Conservation (phyloP, 2,329 filamentous ascomycete genomes). For the Chlorencoelia australis region DNA sequence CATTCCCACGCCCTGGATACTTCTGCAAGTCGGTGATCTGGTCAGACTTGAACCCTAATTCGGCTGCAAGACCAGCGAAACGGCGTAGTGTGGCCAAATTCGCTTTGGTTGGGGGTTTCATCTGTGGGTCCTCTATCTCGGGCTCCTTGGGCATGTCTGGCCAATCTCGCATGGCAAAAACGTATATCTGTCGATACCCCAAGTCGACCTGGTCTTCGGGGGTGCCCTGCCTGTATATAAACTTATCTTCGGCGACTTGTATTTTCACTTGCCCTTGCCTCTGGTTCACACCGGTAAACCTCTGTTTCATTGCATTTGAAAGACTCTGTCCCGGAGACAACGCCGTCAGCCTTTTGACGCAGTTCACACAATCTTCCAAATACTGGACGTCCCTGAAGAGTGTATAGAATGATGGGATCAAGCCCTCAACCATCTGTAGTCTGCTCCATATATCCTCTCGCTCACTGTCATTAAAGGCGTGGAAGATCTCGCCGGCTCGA, state of each 20-base stretch:
- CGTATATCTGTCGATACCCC: conserved; percentile 3
- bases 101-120: conserved; percentile 3
- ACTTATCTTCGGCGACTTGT: not conserved
- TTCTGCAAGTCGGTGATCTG: conserved; percentile 7
- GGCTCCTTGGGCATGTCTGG: not conserved
- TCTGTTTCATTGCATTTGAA: not conserved
- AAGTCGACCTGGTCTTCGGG: conserved; percentile 1
- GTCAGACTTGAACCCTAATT: conserved; percentile 2
- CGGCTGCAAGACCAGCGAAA: conserved; percentile 6
- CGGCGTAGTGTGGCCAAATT: not conserved
- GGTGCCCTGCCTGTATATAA: not conserved
- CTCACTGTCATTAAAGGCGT: conserved; percentile 23
- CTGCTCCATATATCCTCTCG: conserved; percentile 24
- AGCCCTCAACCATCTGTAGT: conserved; percentile 16
- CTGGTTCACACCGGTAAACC: not conserved
- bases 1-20: conserved; percentile 1
- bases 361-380: conserved; percentile 2
- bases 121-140: conserved; percentile 2
- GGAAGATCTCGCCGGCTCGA: conserved; percentile 26
- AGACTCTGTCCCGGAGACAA: conserved; percentile 2
- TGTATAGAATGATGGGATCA: conserved; percentile 27
- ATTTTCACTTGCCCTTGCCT: not conserved
- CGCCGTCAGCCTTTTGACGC: conserved; percentile 5
- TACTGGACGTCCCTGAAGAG: conserved; percentile 8
- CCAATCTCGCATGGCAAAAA: conserved; percentile 4